Evolutionary conservation across 805 yeast species (phyloP), one percentile per base, ranked within the genome.

Genomic region (Scheffersomyces lignosus): DNA sequence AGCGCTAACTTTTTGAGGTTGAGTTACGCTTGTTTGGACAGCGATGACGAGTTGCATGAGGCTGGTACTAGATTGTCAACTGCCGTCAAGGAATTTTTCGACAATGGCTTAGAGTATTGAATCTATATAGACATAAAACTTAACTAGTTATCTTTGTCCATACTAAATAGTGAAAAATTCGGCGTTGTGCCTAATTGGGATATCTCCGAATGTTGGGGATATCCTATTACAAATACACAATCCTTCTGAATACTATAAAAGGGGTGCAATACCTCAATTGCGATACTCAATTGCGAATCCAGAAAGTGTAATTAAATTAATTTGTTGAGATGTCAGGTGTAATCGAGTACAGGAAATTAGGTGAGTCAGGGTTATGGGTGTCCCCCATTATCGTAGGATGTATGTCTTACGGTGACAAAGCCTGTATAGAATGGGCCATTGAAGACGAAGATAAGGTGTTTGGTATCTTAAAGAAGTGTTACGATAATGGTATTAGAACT

Each of bases 381-480:
- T 70, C 80, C 25, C 63, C 63, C 26, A 52, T 76, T 15, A 60
- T 77, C 34, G 70, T 75, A 10, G 82, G 81, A 6, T 73, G 78
- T 44, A 75, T 76, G 81, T 56, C 75, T 1, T 72, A 56, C 47
- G 80, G 81, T 10, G 38, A 40, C 12, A 68, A 67, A 38, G 26
- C 36, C 9, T 69, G 73, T 71, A 59, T 49, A n/a, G 60, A 58
- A 4, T 50, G 54, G 56, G 42, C 45, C 7, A 31, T 46, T 17
- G 57, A 50, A 24, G 62, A 62, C 31, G 64, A 59, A 37, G 59
- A 54, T 18, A 36, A 48, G 40, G 48, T 54, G 3, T 44, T 60
- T 31, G 37, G 28, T 16, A 45, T 60, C 27, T 51, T 62, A 47
- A 56, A 56, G 36, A 53, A 47, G 29, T 50, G 49, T 29, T 55